Conservation (phyloP, 306 rosid species). For the Medicago lupulina region DNA sequence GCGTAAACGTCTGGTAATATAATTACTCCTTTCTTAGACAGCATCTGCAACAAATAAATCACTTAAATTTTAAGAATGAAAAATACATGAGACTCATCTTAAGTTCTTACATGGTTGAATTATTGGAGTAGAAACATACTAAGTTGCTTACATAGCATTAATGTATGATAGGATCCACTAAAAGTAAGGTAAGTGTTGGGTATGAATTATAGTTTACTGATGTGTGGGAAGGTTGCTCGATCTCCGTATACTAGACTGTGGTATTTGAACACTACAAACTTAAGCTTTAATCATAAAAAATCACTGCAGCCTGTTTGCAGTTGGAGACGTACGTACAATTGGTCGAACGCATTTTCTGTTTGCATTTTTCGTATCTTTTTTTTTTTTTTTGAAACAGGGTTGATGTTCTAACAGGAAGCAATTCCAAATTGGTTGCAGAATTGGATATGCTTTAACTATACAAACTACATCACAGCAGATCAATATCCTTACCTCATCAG, state of each 20-base stretch:
- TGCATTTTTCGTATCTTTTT: too few relatives aligned
- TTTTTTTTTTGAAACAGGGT: too few relatives aligned
- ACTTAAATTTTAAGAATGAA: background rate
- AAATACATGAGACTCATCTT: background rate
- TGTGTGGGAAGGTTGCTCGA: too few relatives aligned
- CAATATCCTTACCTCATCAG: constrained; percentile 59
- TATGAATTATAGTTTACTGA: too few relatives aligned
- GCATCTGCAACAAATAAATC: constrained; percentile 48
- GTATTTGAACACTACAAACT: too few relatives aligned
- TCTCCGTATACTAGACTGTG: too few relatives aligned
- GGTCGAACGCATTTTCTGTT: too few relatives aligned
- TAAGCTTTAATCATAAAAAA: too few relatives aligned
- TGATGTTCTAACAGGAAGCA: background rate
- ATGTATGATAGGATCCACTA: too few relatives aligned
- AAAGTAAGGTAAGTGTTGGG: too few relatives aligned
- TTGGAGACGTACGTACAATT: too few relatives aligned
- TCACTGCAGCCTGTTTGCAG: too few relatives aligned
- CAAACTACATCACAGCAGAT: background rate
- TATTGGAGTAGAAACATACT: background rate
- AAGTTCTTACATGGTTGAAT: background rate
- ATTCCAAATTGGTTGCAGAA: background rate
- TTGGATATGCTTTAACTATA: background rate
- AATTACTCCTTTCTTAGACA: constrained; percentile 63
- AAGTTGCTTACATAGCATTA: background rate
- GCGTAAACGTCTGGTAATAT: constrained; percentile 69